Evolutionary conservation across 2,329 filamentous ascomycete species (phyloP), one percentile per base, ranked within the genome.

Genomic region (Chalaropsis thielavioides): DNA sequence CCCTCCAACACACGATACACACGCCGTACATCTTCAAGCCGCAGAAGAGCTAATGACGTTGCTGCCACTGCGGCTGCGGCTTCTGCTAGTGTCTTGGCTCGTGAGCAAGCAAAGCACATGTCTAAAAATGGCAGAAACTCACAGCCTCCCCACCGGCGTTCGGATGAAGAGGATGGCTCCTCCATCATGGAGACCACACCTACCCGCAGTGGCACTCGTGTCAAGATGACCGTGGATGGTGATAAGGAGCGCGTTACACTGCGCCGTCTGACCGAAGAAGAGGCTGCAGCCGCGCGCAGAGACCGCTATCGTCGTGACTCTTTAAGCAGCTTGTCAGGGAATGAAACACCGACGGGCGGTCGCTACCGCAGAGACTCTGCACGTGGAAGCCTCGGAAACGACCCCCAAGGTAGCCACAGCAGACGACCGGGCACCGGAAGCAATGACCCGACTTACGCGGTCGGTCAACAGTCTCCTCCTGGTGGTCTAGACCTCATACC

Each of bases 401-500:
- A 67, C 17, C 65, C 62, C 22, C 58, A 60, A 3, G 56, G 65
- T n/a, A 64, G 54, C 24, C 31, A 64, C 17, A 35, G 65, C 24
- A 63, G 38, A 58, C 58, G 58, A 4, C 78, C 76, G 51, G 78
- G 77, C 0, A 75, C 76, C 66, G 77, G 73, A 11, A 72, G 73
- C 1, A 86, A 85, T 69, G 83, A 86, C 70, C 83, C 81, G 8
- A 85, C 86, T 69, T 85, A 83, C 70, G 83, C 81, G 17, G 15
- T n/a, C 2, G 81, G 81, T 6, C 64, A 35, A n/a, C 72, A 72
- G 59, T 74, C 76, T 1, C 75, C 75, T 0, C 75, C 75, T 0
- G 73, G 73, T 41, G 71, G 69, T 2, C 72, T 72, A 63, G 80
- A 80, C 3, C 73, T 79, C 51, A 81, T 81, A 59, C 81, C 77